These are phyloP conservation scores for Ambrosia hybrid DNA, from an alignment of 140 eudicot genomes.

Conservation along the genomic window DNA sequence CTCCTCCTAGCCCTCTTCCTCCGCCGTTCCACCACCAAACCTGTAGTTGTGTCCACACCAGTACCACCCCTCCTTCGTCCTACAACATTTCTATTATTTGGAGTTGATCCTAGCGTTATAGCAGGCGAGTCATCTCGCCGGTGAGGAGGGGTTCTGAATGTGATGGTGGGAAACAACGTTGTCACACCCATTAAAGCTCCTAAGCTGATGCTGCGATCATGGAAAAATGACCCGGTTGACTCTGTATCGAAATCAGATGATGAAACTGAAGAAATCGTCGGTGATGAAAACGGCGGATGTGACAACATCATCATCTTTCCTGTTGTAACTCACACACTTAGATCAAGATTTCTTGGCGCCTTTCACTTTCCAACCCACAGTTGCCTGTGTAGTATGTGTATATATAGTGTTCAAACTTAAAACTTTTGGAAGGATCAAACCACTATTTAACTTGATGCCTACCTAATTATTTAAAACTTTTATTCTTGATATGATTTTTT, in stretches of 20 bases:
- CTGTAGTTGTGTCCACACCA: conserved; percentile 17
- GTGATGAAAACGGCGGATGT: conserved; percentile 64
- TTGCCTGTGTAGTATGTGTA: conserved; percentile 5
- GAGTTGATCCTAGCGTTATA: conserved; percentile 20
- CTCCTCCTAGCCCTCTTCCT: conserved; percentile 38
- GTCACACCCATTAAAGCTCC: conserved; percentile 77
- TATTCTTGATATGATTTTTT: background rate
- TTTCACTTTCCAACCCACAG: too few species aligned
- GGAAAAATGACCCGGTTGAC: conserved; percentile 88
- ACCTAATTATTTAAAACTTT: conserved; percentile 19
- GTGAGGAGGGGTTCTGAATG: conserved; percentile 61
- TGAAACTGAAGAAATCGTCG: conserved; percentile 66
- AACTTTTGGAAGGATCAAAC: conserved; percentile 9
- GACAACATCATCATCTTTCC: conserved; percentile 37
- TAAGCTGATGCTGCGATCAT: conserved; percentile 69
- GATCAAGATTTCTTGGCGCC: conserved; percentile 19
- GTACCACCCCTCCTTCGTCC: conserved; percentile 30
- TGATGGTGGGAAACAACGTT: conserved; percentile 38
- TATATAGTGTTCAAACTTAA: background rate
- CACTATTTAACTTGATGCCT: background rate
- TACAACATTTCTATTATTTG: conserved; percentile 8
- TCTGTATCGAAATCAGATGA: conserved; percentile 83
- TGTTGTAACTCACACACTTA: conserved; percentile 12
- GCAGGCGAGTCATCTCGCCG: conserved; percentile 31
- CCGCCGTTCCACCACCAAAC: conserved; percentile 35